phyloP scores from a whole-genome alignment of 129 eudicot genomes.

The Pulicaria dysenterica region DNA sequence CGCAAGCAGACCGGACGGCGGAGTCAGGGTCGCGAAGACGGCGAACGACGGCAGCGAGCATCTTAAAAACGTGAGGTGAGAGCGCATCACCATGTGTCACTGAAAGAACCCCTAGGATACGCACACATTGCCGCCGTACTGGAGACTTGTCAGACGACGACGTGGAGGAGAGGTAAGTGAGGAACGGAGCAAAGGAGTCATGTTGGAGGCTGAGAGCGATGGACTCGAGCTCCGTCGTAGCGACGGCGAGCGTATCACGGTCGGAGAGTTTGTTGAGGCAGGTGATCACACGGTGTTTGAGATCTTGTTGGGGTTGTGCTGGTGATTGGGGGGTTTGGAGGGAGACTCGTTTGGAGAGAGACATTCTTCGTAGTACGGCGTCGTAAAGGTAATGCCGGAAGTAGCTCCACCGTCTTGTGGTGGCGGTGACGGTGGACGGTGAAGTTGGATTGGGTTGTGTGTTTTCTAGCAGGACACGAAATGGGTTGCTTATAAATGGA shows the following conservation, averaged over 20 bases:
- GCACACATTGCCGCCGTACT: slow-evolving; percentile 69
- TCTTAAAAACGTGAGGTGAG: slow-evolving; percentile 62
- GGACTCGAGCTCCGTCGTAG: slow-evolving; percentile 66
- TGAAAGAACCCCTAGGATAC: slow-evolving; percentile 55
- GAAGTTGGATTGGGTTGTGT: slow-evolving; percentile 4
- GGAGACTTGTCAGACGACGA: slow-evolving; percentile 74
- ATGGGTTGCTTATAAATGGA: slow-evolving; percentile 29
- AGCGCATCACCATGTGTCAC: slow-evolving; percentile 56
- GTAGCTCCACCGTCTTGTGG: neutral
- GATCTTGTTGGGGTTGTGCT: slow-evolving; percentile 45
- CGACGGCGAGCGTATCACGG: slow-evolving; percentile 74
- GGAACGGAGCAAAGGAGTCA: slow-evolving; percentile 62
- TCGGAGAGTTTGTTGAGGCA: slow-evolving; percentile 80
- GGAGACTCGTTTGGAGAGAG: slow-evolving; percentile 39
- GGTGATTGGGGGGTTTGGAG: slow-evolving; percentile 37
- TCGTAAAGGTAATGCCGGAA: neutral
- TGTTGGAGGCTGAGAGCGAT: slow-evolving; percentile 49
- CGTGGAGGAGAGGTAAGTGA: slow-evolving; percentile 61
- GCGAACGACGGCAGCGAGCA: slow-evolving; percentile 60
- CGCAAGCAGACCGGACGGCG: slow-evolving; percentile 71
- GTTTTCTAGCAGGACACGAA: slow-evolving; percentile 27
- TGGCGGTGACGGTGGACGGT: slow-evolving; percentile 16
- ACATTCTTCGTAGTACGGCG: slow-evolving; percentile 30
- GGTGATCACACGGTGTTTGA: slow-evolving; percentile 57
- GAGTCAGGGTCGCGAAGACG: slow-evolving; percentile 84